Conservation (phyloP, 345 rosid genomes). For the Chamaenerion angustifolium region DNA sequence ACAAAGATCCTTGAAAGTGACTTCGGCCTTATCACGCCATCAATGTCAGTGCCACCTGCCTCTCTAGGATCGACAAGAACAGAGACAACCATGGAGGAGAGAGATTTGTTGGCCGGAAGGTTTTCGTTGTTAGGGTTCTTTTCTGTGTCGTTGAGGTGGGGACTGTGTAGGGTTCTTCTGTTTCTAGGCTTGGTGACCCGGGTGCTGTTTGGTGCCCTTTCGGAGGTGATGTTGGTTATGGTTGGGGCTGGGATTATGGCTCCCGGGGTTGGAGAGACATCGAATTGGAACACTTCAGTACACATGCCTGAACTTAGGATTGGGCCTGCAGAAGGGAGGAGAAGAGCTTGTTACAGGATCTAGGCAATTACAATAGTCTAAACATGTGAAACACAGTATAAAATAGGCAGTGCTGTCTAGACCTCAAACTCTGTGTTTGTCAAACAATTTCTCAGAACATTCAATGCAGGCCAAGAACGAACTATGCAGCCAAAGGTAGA, state of each 20-base stretch:
- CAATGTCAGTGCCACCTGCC: conserved; percentile 57
- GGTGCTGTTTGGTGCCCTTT: conserved; percentile 29
- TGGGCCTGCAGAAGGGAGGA: conserved; percentile 41
- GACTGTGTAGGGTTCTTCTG: conserved; percentile 54
- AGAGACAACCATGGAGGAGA: conserved; percentile 77
- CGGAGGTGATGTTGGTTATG: conserved; percentile 35
- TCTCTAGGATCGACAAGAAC: conserved; percentile 95
- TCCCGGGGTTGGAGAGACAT: conserved; percentile 39
- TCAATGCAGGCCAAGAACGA: too few species aligned
- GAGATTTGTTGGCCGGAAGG: conserved; percentile 38
- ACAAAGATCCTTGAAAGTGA: conserved; percentile 81
- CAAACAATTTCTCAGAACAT: too few species aligned
- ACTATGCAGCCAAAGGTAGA: too few species aligned
- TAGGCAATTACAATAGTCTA: too few species aligned
- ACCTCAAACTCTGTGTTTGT: too few species aligned
- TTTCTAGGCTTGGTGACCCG: conserved; percentile 31
- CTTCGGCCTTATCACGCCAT: conserved; percentile 51
- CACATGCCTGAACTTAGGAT: conserved; percentile 94
- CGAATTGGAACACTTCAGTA: conserved; percentile 90
- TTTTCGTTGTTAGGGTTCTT: conserved; percentile 30
- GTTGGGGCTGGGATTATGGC: conserved; percentile 69
- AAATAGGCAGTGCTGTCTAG: too few species aligned
- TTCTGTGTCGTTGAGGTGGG: conserved; percentile 32
- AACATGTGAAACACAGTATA: too few species aligned
- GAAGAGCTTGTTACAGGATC: neutral